phyloP scores from a whole-genome alignment of 768 basidiomycete species.

The Fistulinella prunicolor region DNA sequence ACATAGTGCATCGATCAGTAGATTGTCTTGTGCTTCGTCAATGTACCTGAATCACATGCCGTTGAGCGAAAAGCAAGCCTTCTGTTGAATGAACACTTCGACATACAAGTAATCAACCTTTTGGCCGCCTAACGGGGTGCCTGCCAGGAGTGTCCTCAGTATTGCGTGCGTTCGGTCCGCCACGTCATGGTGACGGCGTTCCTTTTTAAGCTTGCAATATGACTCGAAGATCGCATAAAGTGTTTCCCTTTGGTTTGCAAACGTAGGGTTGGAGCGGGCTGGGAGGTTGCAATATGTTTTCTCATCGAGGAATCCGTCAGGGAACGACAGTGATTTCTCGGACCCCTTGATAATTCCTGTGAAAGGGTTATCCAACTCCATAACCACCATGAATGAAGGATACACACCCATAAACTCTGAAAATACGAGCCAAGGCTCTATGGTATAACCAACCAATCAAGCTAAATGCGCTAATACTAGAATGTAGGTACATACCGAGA shows the following conservation, averaged over 20 bases:
- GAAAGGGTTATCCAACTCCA: background rate
- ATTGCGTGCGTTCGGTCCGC: constrained; percentile 64
- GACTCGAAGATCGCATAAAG: constrained; percentile 54
- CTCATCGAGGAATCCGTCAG: constrained; percentile 40
- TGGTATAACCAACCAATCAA: background rate
- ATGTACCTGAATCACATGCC: constrained; percentile 45
- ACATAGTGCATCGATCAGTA: constrained; percentile 64
- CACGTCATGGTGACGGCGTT: constrained; percentile 45
- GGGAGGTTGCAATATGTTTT: constrained; percentile 48
- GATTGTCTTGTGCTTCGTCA: constrained; percentile 72
- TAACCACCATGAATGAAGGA: background rate
- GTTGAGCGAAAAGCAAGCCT: background rate
- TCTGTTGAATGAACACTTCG: background rate
- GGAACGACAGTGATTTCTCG: constrained; percentile 42
- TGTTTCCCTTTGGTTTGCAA: constrained; percentile 45
- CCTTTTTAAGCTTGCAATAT: constrained; percentile 47
- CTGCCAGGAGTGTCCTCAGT: constrained; percentile 33
- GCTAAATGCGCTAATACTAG: background rate
- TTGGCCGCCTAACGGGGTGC: constrained; percentile 33
- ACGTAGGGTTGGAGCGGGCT: constrained; percentile 50
- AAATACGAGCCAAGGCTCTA: constrained; percentile 63
- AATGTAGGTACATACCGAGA: constrained; percentile 40
- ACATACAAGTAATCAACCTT: constrained; percentile 57
- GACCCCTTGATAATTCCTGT: constrained; percentile 68
- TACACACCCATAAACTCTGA: constrained; percentile 61